phyloP scores from a whole-genome alignment of 306 rosid genomes.

The Lathyrus oleraceus region DNA sequence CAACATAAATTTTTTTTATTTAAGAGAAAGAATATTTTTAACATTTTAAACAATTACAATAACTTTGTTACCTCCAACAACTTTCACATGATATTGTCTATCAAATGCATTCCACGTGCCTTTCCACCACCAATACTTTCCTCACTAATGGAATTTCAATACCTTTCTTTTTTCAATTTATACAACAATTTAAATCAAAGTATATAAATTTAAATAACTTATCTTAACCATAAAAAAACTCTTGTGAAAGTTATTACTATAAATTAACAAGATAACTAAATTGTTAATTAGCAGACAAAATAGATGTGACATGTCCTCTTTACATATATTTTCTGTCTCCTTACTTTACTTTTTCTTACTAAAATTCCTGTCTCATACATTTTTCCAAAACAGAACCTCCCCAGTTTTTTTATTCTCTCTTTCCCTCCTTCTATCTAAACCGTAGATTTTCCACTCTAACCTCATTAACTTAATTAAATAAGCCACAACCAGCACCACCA shows the following conservation, averaged over 20 bases:
- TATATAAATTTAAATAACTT: neutral
- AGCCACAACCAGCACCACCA: slow-evolving; percentile 4
- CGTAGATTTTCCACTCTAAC: slow-evolving; percentile 32
- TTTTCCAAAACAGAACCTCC: slow-evolving; percentile 20
- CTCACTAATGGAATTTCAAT: slow-evolving; percentile 20
- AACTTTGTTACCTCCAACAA: slow-evolving; percentile 27
- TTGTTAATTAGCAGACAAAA: slow-evolving; percentile 24
- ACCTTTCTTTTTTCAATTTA: slow-evolving; percentile 2
- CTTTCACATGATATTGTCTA: slow-evolving; percentile 46
- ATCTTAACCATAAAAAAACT: neutral
- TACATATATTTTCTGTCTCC: slow-evolving; percentile 31
- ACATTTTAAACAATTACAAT: slow-evolving; percentile 34
- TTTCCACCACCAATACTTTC: slow-evolving; percentile 47
- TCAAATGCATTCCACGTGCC: slow-evolving; percentile 75
- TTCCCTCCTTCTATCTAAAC: slow-evolving; percentile 5
- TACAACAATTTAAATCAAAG: neutral
- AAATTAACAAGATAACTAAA: neutral
- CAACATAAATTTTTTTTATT: no score
- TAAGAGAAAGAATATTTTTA: neutral
- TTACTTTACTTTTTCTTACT: slow-evolving; percentile 34
- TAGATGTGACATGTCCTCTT: slow-evolving; percentile 6
- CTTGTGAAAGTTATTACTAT: neutral
- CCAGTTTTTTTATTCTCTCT: slow-evolving; percentile 25
- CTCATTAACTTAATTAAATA: neutral
- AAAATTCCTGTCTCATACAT: slow-evolving; percentile 30